Conservation (phyloP, 2,329 filamentous ascomycete genomes). For the Aureobasidium sp. region DNA sequence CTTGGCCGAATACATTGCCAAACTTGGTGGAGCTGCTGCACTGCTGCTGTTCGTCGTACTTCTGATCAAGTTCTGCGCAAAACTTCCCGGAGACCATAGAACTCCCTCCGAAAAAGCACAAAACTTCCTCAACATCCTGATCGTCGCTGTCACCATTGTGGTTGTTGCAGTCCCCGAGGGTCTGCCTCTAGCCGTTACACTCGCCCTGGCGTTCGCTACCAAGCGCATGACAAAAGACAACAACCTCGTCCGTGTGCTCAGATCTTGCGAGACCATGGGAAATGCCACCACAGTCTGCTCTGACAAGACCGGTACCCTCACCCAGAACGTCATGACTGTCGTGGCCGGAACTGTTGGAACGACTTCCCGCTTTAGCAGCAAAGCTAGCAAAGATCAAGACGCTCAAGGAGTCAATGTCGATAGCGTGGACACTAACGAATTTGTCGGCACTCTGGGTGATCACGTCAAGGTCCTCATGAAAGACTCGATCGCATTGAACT, state of each 20-base stretch:
- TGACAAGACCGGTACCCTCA: conserved; percentile 70
- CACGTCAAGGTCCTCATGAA: conserved; percentile 51
- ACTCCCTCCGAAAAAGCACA: conserved; percentile 70
- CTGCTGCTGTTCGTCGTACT: conserved; percentile 76
- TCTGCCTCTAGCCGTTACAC: conserved; percentile 59
- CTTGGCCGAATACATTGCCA: conserved; percentile 74
- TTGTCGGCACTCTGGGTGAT: conserved; percentile 45
- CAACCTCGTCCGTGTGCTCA: conserved; percentile 61
- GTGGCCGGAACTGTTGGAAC: conserved; percentile 64
- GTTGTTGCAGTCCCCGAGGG: conserved; percentile 65
- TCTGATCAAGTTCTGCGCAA: conserved; percentile 75
- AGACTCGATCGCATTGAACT: conserved; percentile 61
- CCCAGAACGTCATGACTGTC: conserved; percentile 70
- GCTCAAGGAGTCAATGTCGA: conserved; percentile 25
- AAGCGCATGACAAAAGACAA: conserved; percentile 63
- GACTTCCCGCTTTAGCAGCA: conserved; percentile 46
- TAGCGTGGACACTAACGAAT: conserved; percentile 48
- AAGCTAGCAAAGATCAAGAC: conserved; percentile 21
- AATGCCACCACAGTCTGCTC: conserved; percentile 72
- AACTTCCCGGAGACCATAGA: conserved; percentile 48
- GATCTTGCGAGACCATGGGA: conserved; percentile 65
- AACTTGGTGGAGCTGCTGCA: conserved; percentile 68
- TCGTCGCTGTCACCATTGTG: conserved; percentile 59
- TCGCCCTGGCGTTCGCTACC: conserved; percentile 61
- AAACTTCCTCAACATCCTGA: conserved; percentile 56